These are phyloP conservation scores for Malus sylvestris DNA, from an alignment of 306 rosid species.

Conservation along the genomic window DNA sequence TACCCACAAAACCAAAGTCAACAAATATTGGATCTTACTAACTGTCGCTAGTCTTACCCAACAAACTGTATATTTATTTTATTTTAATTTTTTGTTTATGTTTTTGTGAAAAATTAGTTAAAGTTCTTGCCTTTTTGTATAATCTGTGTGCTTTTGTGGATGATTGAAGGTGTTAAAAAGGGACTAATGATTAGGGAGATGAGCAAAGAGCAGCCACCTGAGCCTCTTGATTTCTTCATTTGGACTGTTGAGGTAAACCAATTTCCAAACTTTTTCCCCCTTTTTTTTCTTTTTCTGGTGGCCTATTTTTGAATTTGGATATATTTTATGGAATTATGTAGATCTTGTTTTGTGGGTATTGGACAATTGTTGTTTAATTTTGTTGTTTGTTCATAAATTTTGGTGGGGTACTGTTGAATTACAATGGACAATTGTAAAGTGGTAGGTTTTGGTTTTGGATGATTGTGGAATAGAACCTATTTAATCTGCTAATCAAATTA, in stretches of 20 bases:
- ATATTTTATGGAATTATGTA: neutral
- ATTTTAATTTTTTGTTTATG: neutral
- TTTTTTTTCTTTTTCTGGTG: neutral
- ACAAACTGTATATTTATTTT: neutral
- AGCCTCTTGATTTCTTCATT: constrained; percentile 99
- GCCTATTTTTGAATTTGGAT: constrained; percentile 7
- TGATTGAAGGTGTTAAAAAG: constrained; percentile 9
- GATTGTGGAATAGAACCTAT: neutral
- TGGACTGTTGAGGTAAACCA: constrained; percentile 92
- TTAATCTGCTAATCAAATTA: neutral
- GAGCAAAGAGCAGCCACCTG: constrained; percentile 84
- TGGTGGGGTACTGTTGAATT: neutral
- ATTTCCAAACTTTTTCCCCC: neutral
- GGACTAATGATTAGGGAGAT: constrained; percentile 50
- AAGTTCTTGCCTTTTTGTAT: constrained; percentile 2
- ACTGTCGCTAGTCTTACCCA: neutral
- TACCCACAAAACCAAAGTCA: neutral
- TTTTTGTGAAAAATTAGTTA: neutral
- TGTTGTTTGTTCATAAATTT: neutral
- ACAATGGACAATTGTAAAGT: neutral
- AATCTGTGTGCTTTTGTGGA: constrained; percentile 5
- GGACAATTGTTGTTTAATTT: neutral
- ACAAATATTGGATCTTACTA: constrained; percentile 7
- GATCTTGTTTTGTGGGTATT: constrained; percentile 3
- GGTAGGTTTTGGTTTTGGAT: neutral